Conservation (phyloP, 805 yeast genomes). For the Nakazawaea populi region DNA sequence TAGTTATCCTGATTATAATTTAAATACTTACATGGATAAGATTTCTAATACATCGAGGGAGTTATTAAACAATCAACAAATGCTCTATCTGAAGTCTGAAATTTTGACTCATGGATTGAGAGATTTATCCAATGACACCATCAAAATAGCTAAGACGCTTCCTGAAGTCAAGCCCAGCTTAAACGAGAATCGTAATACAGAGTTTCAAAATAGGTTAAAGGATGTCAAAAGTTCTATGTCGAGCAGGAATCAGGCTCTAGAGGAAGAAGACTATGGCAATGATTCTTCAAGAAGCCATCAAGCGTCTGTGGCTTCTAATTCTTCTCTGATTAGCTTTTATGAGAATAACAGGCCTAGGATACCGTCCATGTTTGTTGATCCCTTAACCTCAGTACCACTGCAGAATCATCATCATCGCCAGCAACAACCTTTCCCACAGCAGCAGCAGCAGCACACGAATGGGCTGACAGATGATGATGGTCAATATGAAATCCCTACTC, state of each 20-base stretch:
- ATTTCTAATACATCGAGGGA: conserved; percentile 1
- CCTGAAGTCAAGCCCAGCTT: conserved; percentile 15
- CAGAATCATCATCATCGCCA: conserved; percentile 8
- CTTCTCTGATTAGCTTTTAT: conserved; percentile 11
- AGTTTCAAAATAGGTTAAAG: neutral
- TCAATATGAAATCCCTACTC: neutral
- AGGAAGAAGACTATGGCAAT: neutral
- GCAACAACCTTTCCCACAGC: neutral
- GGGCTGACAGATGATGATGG: too few relatives aligned
- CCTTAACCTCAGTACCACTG: conserved; percentile 37
- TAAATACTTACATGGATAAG: conserved; percentile 1
- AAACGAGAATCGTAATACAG: conserved; percentile 19
- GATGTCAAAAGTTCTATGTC: neutral
- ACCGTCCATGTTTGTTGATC: conserved; percentile 45
- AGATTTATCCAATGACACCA: neutral
- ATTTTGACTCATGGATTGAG: neutral
- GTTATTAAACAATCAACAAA: conserved; percentile 9
- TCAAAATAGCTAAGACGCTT: neutral
- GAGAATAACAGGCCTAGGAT: conserved; percentile 29
- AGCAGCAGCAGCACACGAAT: too few relatives aligned
- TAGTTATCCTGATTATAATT: neutral
- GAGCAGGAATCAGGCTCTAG: conserved; percentile 1
- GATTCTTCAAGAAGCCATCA: conserved; percentile 4
- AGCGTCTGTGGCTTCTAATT: conserved; percentile 6
- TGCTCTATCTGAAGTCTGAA: conserved; percentile 15